These are phyloP conservation scores for Eimeria sp. DNA, from an alignment of 169 alveolate species.

Conservation along the genomic window DNA sequence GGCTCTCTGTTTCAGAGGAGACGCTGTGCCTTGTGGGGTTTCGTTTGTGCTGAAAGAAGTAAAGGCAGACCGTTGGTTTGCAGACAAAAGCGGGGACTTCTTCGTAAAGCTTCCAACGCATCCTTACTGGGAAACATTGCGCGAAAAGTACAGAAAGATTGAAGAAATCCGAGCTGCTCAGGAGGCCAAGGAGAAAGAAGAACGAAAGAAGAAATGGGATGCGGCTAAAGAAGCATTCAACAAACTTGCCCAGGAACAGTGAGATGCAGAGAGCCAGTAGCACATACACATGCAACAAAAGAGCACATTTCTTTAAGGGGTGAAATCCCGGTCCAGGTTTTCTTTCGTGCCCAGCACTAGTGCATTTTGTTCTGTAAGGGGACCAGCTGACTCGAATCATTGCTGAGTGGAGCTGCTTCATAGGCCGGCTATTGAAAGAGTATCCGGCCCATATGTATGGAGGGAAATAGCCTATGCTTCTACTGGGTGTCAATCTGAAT, in stretches of 20 bases:
- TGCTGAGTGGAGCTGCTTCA: background rate
- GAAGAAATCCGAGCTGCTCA: constrained; percentile 11
- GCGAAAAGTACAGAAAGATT: constrained; percentile 35
- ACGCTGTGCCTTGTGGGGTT: constrained; percentile 47
- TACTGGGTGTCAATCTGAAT: background rate
- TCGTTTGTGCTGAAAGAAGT: constrained; percentile 71
- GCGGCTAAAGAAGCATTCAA: constrained; percentile 58
- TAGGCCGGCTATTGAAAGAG: background rate
- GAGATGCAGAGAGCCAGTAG: background rate
- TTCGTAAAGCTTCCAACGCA: constrained; percentile 71
- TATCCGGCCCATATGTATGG: too few species aligned
- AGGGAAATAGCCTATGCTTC: background rate
- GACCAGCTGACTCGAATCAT: background rate
- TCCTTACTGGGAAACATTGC: constrained; percentile 50
- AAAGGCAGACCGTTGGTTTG: constrained; percentile 79
- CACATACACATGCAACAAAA: background rate
- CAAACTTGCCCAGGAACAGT: constrained; percentile 42
- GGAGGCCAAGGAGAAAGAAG: constrained; percentile 22
- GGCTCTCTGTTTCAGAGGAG: constrained; percentile 65
- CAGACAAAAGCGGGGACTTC: constrained; percentile 42
- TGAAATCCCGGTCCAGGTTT: background rate
- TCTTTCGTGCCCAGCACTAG: background rate
- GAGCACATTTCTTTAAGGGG: background rate
- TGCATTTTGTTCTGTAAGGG: background rate
- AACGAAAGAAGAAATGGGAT: constrained; percentile 22